Conservation (phyloP, 305 asterid genomes). For the Rubia peregrina region DNA sequence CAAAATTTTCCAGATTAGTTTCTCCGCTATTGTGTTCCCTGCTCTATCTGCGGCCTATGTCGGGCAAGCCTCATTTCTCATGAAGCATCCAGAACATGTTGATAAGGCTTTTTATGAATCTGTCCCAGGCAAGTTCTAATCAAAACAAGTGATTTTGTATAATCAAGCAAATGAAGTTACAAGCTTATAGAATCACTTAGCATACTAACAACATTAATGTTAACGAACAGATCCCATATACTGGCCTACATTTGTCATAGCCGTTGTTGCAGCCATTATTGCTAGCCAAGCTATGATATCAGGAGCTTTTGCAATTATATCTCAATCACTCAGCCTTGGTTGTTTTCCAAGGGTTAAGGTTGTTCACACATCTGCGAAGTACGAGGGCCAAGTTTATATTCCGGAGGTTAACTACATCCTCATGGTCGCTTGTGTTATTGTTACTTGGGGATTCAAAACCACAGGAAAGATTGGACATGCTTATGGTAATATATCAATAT, state of each 20-base stretch:
- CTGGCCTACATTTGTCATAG: slow-evolving; percentile 76
- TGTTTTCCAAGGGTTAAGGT: slow-evolving; percentile 77
- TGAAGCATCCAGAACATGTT: slow-evolving; percentile 39
- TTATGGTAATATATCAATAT: slow-evolving; percentile 34
- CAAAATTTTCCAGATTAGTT: slow-evolving; percentile 44
- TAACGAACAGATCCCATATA: slow-evolving; percentile 37
- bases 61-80: slow-evolving; percentile 75
- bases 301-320: slow-evolving; percentile 54
- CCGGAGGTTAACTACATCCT: slow-evolving; percentile 67
- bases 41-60: slow-evolving; percentile 38
- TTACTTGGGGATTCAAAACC: slow-evolving; percentile 44
- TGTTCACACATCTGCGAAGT: slow-evolving; percentile 60
- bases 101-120: slow-evolving; percentile 44
- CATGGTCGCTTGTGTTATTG: slow-evolving; percentile 59
- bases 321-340: slow-evolving; percentile 55
- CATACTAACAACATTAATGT: neutral
- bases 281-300: slow-evolving; percentile 90
- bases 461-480: slow-evolving; percentile 59
- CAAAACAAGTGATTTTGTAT: neutral
- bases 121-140: slow-evolving; percentile 38
- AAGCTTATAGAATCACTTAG: no score
- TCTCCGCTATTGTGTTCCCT: slow-evolving; percentile 57
- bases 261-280: slow-evolving; percentile 60
- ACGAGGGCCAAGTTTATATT: slow-evolving; percentile 75
- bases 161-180: no score